These are phyloP conservation scores for Claviceps sp. DNA, from an alignment of 2,329 filamentous ascomycete species.

Conservation along the genomic window DNA sequence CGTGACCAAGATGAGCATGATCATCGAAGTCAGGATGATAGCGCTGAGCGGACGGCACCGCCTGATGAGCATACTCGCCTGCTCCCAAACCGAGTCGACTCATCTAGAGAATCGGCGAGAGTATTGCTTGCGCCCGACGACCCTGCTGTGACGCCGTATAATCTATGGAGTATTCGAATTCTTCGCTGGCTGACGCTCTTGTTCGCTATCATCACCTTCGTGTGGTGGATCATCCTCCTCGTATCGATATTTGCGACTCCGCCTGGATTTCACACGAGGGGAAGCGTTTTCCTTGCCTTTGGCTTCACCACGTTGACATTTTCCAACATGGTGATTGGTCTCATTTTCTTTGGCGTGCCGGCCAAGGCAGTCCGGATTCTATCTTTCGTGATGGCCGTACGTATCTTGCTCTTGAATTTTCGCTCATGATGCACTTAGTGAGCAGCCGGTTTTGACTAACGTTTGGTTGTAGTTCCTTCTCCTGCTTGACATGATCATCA, in stretches of 20 bases:
- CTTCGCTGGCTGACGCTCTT: conserved; percentile 65
- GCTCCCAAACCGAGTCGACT: conserved; percentile 53
- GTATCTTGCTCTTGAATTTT: conserved; percentile 1
- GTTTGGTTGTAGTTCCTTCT: conserved; percentile 16
- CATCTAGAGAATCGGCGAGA: conserved; percentile 30
- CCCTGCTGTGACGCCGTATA: conserved; percentile 70
- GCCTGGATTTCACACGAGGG: conserved; percentile 71
- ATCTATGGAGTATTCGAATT: conserved; percentile 79
- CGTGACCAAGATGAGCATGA: conserved; percentile 9
- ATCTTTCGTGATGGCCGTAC: conserved; percentile 48
- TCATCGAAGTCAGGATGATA: conserved; percentile 10
- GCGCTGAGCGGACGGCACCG: conserved; percentile 12
- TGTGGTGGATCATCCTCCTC: conserved; percentile 92
- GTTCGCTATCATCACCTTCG: conserved; percentile 60
- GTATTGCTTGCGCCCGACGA: conserved; percentile 27
- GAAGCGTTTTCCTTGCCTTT: conserved; percentile 87
- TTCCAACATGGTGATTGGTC: conserved; percentile 58
- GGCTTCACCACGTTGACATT: conserved; percentile 68
- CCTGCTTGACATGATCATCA: conserved; percentile 59
- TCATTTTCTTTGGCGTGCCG: conserved; percentile 80
- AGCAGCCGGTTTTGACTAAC: background rate
- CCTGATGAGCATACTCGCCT: conserved; percentile 49
- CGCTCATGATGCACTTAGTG: background rate
- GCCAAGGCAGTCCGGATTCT: conserved; percentile 67
- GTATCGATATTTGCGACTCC: conserved; percentile 84